A percentile compares a stretch with the other conserved stretches of the same genome.
Evolutionary conservation across 148 eudicot genomes (phyloP).

Genomic region (Vaccinium vitisidaea): DNA sequence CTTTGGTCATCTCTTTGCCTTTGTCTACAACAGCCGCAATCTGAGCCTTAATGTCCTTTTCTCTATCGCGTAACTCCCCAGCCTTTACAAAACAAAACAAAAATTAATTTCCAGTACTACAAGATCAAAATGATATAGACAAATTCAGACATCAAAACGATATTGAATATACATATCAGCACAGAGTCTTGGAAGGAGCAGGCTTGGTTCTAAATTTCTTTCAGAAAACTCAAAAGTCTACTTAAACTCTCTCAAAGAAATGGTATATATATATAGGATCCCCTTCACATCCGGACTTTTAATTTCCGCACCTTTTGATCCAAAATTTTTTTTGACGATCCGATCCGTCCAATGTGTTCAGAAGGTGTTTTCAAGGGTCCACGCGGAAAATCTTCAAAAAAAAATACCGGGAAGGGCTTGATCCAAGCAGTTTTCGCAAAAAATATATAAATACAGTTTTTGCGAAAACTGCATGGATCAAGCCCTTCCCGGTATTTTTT

Average conservation of each 20-base stretch:
- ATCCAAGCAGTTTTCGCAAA: too few species aligned
- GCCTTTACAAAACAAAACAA: conserved; percentile 23
- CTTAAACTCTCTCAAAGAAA: neutral
- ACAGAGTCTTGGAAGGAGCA: neutral
- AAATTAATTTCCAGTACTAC: neutral
- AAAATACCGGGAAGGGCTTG: too few species aligned
- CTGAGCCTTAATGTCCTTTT: conserved; percentile 43
- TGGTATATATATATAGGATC: too few species aligned
- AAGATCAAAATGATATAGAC: neutral
- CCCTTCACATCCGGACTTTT: too few species aligned
- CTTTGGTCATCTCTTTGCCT: conserved; percentile 48
- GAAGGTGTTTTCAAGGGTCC: too few species aligned
- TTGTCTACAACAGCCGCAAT: conserved; percentile 30
- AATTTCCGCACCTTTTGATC: too few species aligned
- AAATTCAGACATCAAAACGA: neutral
- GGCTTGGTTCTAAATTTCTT: neutral
- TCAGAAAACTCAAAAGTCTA: neutral
- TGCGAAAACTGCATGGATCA: too few species aligned
- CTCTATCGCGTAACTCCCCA: conserved; percentile 45
- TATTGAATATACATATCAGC: neutral
- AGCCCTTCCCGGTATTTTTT: too few species aligned
- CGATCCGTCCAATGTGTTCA: too few species aligned
- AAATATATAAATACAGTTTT: too few species aligned
- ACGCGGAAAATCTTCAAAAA: too few species aligned
- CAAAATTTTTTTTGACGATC: too few species aligned